Evolutionary conservation across 345 rosid genomes (phyloP).

Genomic region (Aegle marmelos): DNA sequence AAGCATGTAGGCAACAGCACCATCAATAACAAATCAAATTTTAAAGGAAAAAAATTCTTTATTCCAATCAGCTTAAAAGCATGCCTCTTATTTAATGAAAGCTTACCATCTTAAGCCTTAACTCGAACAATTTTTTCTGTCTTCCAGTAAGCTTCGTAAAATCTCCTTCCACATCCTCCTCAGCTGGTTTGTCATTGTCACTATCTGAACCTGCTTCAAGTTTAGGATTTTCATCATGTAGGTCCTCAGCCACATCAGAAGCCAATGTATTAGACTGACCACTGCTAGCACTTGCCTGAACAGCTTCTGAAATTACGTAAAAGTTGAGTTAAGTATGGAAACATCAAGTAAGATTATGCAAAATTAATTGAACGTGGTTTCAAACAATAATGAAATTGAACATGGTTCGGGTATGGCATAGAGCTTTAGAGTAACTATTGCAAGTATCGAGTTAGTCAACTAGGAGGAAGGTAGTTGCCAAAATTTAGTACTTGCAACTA

Average conservation of each 20-base stretch:
- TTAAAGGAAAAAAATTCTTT: background rate
- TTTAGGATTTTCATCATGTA: slow-evolving; percentile 29
- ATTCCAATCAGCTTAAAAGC: background rate
- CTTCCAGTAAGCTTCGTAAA: slow-evolving; percentile 76
- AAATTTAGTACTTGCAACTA: background rate
- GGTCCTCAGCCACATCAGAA: slow-evolving; percentile 30
- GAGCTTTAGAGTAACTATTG: background rate
- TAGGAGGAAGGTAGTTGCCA: background rate
- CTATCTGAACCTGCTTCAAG: slow-evolving; percentile 45
- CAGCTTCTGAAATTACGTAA: slow-evolving; percentile 29
- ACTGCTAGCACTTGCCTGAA: slow-evolving; percentile 31
- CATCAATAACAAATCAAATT: background rate
- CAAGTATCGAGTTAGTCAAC: background rate
- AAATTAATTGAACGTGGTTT: background rate
- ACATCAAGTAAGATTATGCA: background rate
- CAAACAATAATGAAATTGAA: background rate
- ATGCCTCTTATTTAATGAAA: background rate
- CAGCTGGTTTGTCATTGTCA: slow-evolving; percentile 33
- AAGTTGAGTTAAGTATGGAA: background rate
- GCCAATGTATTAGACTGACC: slow-evolving; percentile 16
- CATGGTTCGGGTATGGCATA: background rate
- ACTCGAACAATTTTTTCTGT: slow-evolving; percentile 69
- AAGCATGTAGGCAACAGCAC: slow-evolving; percentile 12
- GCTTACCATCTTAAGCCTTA: slow-evolving; percentile 83
- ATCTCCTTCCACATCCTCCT: slow-evolving; percentile 52